These are phyloP conservation scores for Dendrobium chrysotoxum DNA, from an alignment of 106 monocot species.

Conservation along the genomic window DNA sequence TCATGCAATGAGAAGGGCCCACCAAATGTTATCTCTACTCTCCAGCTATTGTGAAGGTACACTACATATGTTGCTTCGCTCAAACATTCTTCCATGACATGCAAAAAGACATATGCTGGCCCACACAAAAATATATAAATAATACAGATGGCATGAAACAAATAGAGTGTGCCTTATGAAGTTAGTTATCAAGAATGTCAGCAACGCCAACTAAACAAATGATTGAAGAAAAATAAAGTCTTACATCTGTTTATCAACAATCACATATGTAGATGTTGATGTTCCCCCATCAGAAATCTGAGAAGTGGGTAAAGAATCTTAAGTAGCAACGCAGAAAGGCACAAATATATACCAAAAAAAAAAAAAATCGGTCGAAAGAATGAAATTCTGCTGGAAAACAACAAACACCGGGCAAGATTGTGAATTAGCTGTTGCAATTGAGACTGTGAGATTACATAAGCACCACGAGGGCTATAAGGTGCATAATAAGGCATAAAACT, in stretches of 20 bases:
- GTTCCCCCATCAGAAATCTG: conserved; percentile 73
- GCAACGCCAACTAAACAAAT: neutral
- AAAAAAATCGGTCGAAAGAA: neutral
- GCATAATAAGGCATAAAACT: conserved; percentile 2
- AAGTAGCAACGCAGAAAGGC: neutral
- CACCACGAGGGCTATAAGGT: neutral
- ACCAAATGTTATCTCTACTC: too few relatives aligned
- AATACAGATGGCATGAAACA: neutral
- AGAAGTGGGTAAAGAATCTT: conserved; percentile 15
- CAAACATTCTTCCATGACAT: too few relatives aligned
- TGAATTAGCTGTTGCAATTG: neutral
- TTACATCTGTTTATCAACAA: conserved; percentile 90
- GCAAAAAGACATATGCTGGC: neutral
- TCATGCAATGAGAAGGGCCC: too few relatives aligned
- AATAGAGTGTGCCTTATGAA: neutral
- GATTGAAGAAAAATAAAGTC: conserved; percentile 12
- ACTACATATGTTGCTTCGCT: too few relatives aligned
- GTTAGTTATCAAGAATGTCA: neutral
- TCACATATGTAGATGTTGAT: conserved; percentile 88
- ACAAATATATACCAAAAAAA: neutral
- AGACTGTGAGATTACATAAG: neutral
- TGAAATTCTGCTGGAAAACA: neutral
- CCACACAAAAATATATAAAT: neutral
- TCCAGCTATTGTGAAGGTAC: too few relatives aligned
- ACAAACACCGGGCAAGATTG: neutral